phyloP scores from a whole-genome alignment of 2,329 filamentous ascomycete species.

The Colletotrichum noveboracense region DNA sequence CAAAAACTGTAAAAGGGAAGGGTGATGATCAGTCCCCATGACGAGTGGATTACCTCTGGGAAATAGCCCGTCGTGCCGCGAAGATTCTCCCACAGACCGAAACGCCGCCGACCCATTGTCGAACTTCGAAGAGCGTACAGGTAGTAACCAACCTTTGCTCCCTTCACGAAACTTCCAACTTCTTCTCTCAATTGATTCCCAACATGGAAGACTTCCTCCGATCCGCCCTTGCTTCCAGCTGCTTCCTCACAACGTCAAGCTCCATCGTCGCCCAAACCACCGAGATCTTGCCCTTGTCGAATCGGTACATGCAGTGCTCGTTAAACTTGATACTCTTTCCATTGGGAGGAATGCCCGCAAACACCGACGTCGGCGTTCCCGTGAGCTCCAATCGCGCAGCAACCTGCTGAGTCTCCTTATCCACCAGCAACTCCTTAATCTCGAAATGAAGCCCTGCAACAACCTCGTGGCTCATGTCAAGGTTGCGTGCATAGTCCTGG shows the following conservation, averaged over 20 bases:
- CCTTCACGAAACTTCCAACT: not conserved
- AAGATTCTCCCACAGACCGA: not conserved
- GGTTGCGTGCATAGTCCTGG: conserved; percentile 31
- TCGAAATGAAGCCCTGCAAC: conserved; percentile 31
- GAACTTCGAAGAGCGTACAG: too few relatives aligned
- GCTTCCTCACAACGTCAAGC: conserved; percentile 27
- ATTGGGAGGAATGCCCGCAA: conserved; percentile 32
- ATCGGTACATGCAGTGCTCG: conserved; percentile 39
- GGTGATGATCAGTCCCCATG: not conserved
- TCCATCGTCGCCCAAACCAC: conserved; percentile 39
- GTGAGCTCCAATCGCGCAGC: conserved; percentile 34
- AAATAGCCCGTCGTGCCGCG: not conserved
- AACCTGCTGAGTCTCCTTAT: conserved; percentile 34
- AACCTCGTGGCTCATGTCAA: conserved; percentile 30
- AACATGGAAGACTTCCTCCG: conserved; percentile 9
- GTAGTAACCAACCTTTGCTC: not conserved
- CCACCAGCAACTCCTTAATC: conserved; percentile 32
- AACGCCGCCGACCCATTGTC: not conserved
- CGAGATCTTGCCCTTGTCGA: conserved; percentile 35
- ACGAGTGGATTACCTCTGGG: not conserved
- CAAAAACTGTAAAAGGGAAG: not conserved
- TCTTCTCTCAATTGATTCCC: conserved; percentile 8
- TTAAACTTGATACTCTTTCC: conserved; percentile 32
- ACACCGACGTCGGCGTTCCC: conserved; percentile 30
- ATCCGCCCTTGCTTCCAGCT: not conserved